Evolutionary conservation across 768 basidiomycete species (phyloP).

Genomic region (Hericium rajendrae): DNA sequence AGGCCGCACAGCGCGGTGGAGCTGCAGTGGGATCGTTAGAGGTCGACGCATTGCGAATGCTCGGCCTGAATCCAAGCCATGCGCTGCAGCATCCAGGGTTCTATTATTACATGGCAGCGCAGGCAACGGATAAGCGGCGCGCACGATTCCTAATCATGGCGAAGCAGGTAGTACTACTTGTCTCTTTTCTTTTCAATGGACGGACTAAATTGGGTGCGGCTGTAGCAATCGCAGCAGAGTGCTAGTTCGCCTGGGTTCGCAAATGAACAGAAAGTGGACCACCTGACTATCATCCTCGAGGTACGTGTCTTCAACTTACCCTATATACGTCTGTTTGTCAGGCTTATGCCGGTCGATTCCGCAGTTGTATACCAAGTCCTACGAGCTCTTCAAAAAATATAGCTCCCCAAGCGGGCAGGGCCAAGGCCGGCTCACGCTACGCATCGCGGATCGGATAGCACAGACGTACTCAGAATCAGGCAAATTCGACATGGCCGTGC

Average conservation of each 20-base stretch:
- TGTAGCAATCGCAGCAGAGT: not conserved
- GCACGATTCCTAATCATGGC: conserved; percentile 53
- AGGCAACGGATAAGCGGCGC: conserved; percentile 70
- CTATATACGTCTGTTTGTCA: not conserved
- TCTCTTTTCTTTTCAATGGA: too few relatives aligned
- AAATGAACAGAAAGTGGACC: conserved; percentile 92
- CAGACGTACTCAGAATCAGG: conserved; percentile 72
- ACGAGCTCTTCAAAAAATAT: conserved; percentile 86
- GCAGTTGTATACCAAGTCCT: conserved; percentile 88
- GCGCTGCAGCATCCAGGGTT: conserved; percentile 87
- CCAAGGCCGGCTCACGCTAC: conserved; percentile 79
- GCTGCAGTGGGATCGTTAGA: conserved; percentile 30
- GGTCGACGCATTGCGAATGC: conserved; percentile 46
- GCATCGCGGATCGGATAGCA: conserved; percentile 86
- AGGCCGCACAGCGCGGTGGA: conserved; percentile 6
- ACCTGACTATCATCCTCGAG: conserved; percentile 75
- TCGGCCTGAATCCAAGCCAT: conserved; percentile 72
- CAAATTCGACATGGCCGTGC: conserved; percentile 82
- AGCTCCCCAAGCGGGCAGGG: conserved; percentile 32
- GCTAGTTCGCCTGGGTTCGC: conserved; percentile 58
- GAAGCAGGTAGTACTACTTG: too few relatives aligned
- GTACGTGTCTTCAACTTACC: conserved; percentile 26
- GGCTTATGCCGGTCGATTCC: not conserved
- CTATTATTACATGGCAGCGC: conserved; percentile 85
- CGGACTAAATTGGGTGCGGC: not conserved